Evolutionary conservation across 306 rosid species (phyloP), one percentile per base, ranked within the genome.

Genomic region (Echinosophora koreensis): DNA sequence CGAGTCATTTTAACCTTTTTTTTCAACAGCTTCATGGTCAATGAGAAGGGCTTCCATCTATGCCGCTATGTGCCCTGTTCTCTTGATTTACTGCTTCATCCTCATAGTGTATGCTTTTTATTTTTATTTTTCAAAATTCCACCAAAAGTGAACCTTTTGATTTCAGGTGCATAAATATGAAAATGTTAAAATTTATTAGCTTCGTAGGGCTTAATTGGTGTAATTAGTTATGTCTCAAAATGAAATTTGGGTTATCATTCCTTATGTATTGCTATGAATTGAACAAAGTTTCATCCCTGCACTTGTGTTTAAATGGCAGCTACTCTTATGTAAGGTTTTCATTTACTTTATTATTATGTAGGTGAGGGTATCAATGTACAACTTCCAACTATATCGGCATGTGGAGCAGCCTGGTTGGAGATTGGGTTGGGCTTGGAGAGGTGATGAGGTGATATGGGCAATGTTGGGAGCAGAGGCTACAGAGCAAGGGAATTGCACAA

Each of bases 401-500:
- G 63, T 93, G 63, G 97, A 91, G 15, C n/a, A 9, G 30, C 98
- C 97, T 0, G 97, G 98, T 22, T 91, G 97, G 98, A 83, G 34
- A 12, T 5, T 93, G 28, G 38, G 88, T 2, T 93, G 98, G 97
- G 77, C 38, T 5, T 93, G 98, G 98, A 83, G 47, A 62, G 82
- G 77, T 2, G 75, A 88, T 1, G 93, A 93, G 71, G 96, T 84
- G 74, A 91, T 93, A 11, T 91, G 96, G 98, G 39, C 81, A 49
- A 84, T 89, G 91, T 66, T 86, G 84, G 98, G 97, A 6, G 97
- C 96, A 12, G 96, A 93, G 84, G 89, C 98, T 2, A 80, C 35
- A 0, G 81, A 88, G 56, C 96, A 88, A 84, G 98, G 97, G 49
- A 55, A 91, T 32, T 93, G 98, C 85, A 69, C 90, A 10, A 84